Base-by-base conservation (phyloP, 108 stramenopile genomes). In the Skeletonema tropicum region DNA sequence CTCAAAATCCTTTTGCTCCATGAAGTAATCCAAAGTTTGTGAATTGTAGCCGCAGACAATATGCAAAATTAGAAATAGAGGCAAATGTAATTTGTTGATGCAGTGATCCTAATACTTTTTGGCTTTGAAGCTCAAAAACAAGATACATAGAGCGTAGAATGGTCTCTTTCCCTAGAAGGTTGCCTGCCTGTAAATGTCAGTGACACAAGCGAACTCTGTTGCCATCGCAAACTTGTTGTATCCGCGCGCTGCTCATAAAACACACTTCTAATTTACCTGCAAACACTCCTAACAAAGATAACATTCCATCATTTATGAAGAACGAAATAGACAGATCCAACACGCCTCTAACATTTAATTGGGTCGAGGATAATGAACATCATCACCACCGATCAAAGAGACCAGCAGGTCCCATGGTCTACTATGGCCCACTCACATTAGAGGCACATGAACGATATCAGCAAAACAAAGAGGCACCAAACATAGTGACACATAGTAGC, bases 381-480 rank as follows among this genome's bases (percentile, higher is more conserved):
- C 52, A 19, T 49, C 19, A 6, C 48, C 17, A 7, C 48, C 2
- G 17, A 49, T 49, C 23, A 25, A 6, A 17, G 6, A n/a, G 12
- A 6, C 48, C 17, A 19, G 48, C 52, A 7, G 52, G 25, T 23
- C 42, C 6, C 7, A 25, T 55, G 21, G 23, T 55, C 21, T 2
- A 8, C 3, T 55, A 23, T 25, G 52, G 52, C 5, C 52, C 52
- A 55, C 52, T 55, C 7, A 55, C 52, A 55, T 23, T 6, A 19
- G 48, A n/a, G 19, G 45, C 23, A 10, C 52, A 55, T 55, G 48
- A 49, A 55, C 52, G 52, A 23, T 55, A 55, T 23, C 52, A 55
- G n/a, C 9, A 55, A 23, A 55, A 23, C n/a, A 55, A 10, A 55
- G 52, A 55, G 2, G 52, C 52, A 23, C 19, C 23, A 10, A 55